Percentiles rank a stretch among this genome's conserved stretches.
These are phyloP conservation scores for Hymenoscyphus repandus DNA, from an alignment of 2,329 filamentous ascomycete species.

Conservation along the genomic window DNA sequence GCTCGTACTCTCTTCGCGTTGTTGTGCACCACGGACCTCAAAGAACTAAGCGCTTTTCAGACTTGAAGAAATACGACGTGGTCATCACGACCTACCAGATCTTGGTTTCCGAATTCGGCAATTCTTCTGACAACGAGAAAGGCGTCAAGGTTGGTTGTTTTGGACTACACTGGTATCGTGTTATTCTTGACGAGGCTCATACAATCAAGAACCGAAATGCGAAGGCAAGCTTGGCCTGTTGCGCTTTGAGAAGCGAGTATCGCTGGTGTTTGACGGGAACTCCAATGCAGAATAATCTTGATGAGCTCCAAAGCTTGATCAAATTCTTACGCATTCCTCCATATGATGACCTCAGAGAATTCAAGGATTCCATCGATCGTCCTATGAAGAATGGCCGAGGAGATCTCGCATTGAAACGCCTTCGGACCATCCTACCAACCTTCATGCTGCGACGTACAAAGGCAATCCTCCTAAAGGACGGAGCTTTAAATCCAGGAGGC, in stretches of 20 bases:
- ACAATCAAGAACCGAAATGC: slow-evolving; percentile 98
- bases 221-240: slow-evolving; percentile 91
- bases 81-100: slow-evolving; percentile 98
- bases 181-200: slow-evolving; percentile 94
- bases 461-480: slow-evolving; percentile 86
- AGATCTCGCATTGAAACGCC: slow-evolving; percentile 77
- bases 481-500: slow-evolving; percentile 71
- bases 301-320: slow-evolving; percentile 90
- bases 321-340: slow-evolving; percentile 89
- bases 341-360: slow-evolving; percentile 77
- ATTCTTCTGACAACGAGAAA: slow-evolving; percentile 55
- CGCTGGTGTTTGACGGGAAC: slow-evolving; percentile 96
- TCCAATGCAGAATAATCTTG: slow-evolving; percentile 96
- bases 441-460: slow-evolving; percentile 99
- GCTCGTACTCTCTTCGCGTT: slow-evolving; percentile 67
- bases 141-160: slow-evolving; percentile 77
- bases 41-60: slow-evolving; percentile 71
- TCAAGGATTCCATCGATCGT: slow-evolving; percentile 85
- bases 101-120: slow-evolving; percentile 81
- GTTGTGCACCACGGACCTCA: slow-evolving; percentile 87
- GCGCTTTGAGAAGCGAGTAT: slow-evolving; percentile 77
- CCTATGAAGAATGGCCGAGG: slow-evolving; percentile 89
- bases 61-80: slow-evolving; percentile 82
- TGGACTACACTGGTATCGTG: slow-evolving; percentile 87
- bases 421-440: slow-evolving; percentile 80